A percentile compares a stretch with the other conserved stretches of the same genome.
These are phyloP conservation scores for Debaryomyces nepalensis DNA, from an alignment of 1,139 yeast genomes.

Conservation along the genomic window DNA sequence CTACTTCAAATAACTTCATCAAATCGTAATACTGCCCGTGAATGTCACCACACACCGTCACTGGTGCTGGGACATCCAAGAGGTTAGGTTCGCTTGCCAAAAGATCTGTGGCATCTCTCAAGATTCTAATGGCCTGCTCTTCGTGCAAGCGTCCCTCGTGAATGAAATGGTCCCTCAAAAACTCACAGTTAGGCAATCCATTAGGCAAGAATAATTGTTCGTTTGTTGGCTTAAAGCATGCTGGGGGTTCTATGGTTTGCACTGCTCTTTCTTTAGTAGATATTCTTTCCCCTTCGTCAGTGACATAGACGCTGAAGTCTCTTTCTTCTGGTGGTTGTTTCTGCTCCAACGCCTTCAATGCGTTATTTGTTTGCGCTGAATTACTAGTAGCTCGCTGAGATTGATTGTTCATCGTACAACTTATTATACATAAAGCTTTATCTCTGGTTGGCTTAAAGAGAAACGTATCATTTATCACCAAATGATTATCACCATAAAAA, in stretches of 20 bases:
- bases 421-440: background rate
- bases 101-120: constrained; percentile 69
- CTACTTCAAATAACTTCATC: constrained; percentile 90
- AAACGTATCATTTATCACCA: constrained; percentile 7
- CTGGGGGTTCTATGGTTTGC: constrained; percentile 69
- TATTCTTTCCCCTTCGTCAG: constrained; percentile 70
- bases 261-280: constrained; percentile 76
- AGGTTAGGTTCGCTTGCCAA: constrained; percentile 77
- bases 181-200: constrained; percentile 75
- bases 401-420: constrained; percentile 9
- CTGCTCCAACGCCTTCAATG: constrained; percentile 70
- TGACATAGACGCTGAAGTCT: constrained; percentile 60
- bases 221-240: constrained; percentile 66
- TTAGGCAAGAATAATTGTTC: constrained; percentile 63
- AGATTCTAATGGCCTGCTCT: constrained; percentile 71
- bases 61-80: constrained; percentile 85
- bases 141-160: constrained; percentile 81
- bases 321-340: constrained; percentile 37
- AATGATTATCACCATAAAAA: background rate
- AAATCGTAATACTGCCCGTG: constrained; percentile 96
- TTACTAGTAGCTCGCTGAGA: constrained; percentile 31
- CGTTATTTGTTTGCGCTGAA: constrained; percentile 70
- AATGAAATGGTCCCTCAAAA: constrained; percentile 73
- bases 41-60: constrained; percentile 94
- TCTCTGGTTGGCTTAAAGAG: constrained; percentile 1